A percentile compares a stretch with the other conserved stretches of the same genome.
Evolutionary conservation across 2,329 filamentous ascomycete species (phyloP).

Genomic region (Alternaria sp.): DNA sequence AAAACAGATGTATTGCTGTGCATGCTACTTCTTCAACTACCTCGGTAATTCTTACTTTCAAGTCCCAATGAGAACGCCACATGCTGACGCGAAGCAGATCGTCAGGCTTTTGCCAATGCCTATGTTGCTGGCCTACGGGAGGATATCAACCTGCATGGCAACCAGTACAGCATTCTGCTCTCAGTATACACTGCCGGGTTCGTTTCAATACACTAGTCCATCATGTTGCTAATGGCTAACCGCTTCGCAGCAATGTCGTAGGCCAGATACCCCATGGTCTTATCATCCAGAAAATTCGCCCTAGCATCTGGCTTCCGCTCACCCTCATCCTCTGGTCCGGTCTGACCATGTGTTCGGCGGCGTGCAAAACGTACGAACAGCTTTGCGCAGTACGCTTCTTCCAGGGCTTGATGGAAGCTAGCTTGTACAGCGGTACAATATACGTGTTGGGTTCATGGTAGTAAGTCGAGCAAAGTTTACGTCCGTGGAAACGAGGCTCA

Average conservation of each 20-base stretch:
- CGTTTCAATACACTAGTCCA: neutral
- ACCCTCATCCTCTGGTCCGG: constrained; percentile 36
- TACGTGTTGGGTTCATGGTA: constrained; percentile 41
- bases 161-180: constrained; percentile 36
- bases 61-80: neutral
- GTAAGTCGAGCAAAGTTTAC: constrained; percentile 24
- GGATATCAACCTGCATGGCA: constrained; percentile 33
- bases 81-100: constrained; percentile 20
- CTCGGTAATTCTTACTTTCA: constrained; percentile 28
- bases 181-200: constrained; percentile 38
- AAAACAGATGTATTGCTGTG: constrained; percentile 33
- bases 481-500: neutral
- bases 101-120: constrained; percentile 36
- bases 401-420: constrained; percentile 34
- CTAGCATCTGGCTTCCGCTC: constrained; percentile 36
- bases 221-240: neutral
- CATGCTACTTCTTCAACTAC: constrained; percentile 42
- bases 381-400: constrained; percentile 36
- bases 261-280: constrained; percentile 36
- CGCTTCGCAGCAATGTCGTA: constrained; percentile 24
- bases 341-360: constrained; percentile 39
- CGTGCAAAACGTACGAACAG: constrained; percentile 34
- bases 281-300: constrained; percentile 36
- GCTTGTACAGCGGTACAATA: constrained; percentile 34
- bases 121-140: constrained; percentile 39